Conservation (phyloP, 2,329 filamentous ascomycete genomes). For the Ophiostoma sp. region DNA sequence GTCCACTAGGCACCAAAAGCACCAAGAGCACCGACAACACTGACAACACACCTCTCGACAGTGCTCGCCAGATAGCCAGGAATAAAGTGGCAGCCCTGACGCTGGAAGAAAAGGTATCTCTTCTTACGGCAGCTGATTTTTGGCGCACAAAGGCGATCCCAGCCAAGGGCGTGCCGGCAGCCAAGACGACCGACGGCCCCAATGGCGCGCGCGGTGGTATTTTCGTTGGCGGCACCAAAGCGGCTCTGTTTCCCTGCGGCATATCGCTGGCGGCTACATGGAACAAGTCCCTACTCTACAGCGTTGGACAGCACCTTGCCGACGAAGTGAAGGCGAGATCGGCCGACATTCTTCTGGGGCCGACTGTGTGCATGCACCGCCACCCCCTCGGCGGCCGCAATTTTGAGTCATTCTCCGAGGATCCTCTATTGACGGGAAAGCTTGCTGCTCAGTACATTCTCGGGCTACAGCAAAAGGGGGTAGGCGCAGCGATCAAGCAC, state of each 20-base stretch:
- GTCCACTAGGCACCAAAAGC: neutral
- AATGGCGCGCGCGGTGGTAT: conserved; percentile 64
- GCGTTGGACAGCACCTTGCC: conserved; percentile 36
- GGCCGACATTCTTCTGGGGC: conserved; percentile 66
- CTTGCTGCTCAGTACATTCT: conserved; percentile 66
- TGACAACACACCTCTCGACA: neutral
- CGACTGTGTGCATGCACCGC: conserved; percentile 75
- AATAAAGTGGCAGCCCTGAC: neutral
- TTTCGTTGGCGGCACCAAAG: conserved; percentile 63
- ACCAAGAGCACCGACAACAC: neutral
- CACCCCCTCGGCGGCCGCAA: conserved; percentile 78
- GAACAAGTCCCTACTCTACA: conserved; percentile 63
- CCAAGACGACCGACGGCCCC: conserved; percentile 64
- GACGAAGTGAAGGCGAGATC: conserved; percentile 45
- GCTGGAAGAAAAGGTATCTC: conserved; percentile 43
- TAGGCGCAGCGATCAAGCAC: conserved; percentile 64
- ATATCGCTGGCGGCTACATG: conserved; percentile 74
- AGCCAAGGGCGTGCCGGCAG: conserved; percentile 56
- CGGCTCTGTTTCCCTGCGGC: conserved; percentile 73
- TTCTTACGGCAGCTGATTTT: conserved; percentile 59
- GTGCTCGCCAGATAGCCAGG: neutral
- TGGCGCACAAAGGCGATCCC: conserved; percentile 63
- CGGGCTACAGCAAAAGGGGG: conserved; percentile 65
- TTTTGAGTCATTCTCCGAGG: conserved; percentile 83
- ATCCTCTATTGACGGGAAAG: conserved; percentile 69